Evolutionary conservation across 2,329 filamentous ascomycete genomes (phyloP), one percentile per base, ranked within the genome.

Genomic region (Cercospora beticola): DNA sequence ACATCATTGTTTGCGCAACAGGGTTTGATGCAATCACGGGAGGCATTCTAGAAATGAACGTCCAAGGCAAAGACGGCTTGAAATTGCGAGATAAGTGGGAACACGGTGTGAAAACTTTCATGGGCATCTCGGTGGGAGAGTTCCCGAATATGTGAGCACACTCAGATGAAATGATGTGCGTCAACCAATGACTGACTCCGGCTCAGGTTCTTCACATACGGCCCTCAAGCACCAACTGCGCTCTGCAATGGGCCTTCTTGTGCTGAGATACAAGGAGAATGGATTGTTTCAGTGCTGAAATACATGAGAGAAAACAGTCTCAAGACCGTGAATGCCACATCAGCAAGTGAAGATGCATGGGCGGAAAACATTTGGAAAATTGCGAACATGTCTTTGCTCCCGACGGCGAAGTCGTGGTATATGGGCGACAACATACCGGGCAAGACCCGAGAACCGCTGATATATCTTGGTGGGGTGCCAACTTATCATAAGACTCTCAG

Each of bases 151-250:
- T 80, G 71, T 56, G 21, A 56, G 26, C 18, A 54, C 7, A 5
- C 28, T n/a, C 49, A 26, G 5, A 26, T 9, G 18, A 54, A 54
- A 12, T 14, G 5, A n/a, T 18, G 23, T 8, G 9, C 8, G 8
- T 31, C 30, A 10, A 31, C 30, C 8, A 12, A 54, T 21, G 10
- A n/a, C 49, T 54, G 23, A 54, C 49, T 4, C 4, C 10, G 18
- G 12, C 9, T 23, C 18, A 54, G 49, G 49, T 81, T 81, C 74
- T 76, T 68, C 36, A 67, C 60, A 8, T 72, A 72, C 31, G 81
- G 82, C 2, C 78, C 81, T 2, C 82, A 83, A 68, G 81, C 79
- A 0, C 82, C 81, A 80, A 61, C 80, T 78, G 40, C 78, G 78
- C 82, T 82, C 58, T 74, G 76, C 3, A 83, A 82, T 67, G 73